Conservation (phyloP, 805 yeast species). For the Schizosaccharomyces japonicus region DNA sequence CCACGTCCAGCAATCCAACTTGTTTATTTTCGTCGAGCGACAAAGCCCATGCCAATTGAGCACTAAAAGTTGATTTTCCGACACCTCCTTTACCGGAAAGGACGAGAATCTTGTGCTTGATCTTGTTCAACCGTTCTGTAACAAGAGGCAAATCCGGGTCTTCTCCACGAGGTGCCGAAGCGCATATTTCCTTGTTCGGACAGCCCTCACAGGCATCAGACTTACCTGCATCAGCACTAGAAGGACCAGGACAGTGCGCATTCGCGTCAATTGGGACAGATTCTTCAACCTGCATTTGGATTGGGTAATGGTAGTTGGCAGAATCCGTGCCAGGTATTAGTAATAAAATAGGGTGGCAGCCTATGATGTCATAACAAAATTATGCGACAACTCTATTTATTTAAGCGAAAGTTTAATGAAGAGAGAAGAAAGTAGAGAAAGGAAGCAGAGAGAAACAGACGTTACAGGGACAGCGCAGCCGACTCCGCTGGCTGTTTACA, state of each 20-base stretch:
- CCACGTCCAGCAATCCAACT: constrained; percentile 91
- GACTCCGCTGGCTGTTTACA: too few species aligned
- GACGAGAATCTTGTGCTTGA: constrained; percentile 57
- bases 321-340: too few species aligned
- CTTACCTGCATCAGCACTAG: constrained; percentile 76
- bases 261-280: constrained; percentile 3
- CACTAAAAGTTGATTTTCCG: constrained; percentile 87
- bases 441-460: too few species aligned
- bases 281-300: neutral
- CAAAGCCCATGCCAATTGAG: constrained; percentile 90
- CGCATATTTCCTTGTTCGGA: constrained; percentile 78
- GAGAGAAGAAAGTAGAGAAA: too few species aligned
- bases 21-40: constrained; percentile 52
- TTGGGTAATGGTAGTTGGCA: too few species aligned
- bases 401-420: too few species aligned
- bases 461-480: too few species aligned
- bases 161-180: constrained; percentile 64
- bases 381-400: too few species aligned
- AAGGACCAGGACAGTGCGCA: constrained; percentile 97
- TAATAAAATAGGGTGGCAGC: too few species aligned
- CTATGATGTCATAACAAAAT: too few species aligned
- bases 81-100: constrained; percentile 67
- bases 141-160: constrained; percentile 78
- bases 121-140: constrained; percentile 34
- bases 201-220: constrained; percentile 89